A percentile compares a stretch with the other conserved stretches of the same genome.
Conservation (phyloP, 306 rosid genomes). For the Corylus americana region DNA sequence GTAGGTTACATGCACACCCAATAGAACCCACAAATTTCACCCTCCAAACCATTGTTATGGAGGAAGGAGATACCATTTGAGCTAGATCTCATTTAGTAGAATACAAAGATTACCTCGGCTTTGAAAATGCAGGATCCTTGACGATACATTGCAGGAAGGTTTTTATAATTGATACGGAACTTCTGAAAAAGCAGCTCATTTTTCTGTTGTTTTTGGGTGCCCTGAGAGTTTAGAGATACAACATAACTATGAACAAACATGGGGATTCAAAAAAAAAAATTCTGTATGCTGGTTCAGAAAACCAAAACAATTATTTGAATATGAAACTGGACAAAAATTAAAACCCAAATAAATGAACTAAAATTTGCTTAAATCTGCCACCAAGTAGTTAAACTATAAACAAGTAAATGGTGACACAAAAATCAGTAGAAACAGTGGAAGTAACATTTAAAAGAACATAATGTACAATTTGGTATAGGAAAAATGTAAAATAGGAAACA, state of each 20-base stretch:
- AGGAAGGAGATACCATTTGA: not conserved
- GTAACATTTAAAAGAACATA: slow-evolving; percentile 1
- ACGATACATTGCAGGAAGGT: slow-evolving; percentile 52
- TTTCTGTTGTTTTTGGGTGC: slow-evolving; percentile 50
- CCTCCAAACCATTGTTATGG: not conserved
- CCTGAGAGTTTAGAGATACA: slow-evolving; percentile 35
- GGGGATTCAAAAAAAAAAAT: not conserved
- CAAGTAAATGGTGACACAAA: not conserved
- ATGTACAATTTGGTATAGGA: not conserved
- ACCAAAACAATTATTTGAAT: not conserved
- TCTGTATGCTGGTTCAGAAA: not conserved
- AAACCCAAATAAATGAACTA: not conserved
- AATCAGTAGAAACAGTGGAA: not conserved
- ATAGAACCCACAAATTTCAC: not conserved
- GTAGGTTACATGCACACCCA: not conserved
- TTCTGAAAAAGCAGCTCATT: slow-evolving; percentile 63
- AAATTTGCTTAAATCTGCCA: not conserved
- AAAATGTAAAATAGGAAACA: not conserved
- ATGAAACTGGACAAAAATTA: not conserved
- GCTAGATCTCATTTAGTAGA: not conserved
- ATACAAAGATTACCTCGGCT: slow-evolving; percentile 33
- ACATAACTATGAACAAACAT: slow-evolving; percentile 2
- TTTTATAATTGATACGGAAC: slow-evolving; percentile 63
- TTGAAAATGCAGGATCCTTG: slow-evolving; percentile 79
- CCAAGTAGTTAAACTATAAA: not conserved